Base-by-base conservation (phyloP, 2,329 filamentous ascomycete species). In the Cladosporium sp. region DNA sequence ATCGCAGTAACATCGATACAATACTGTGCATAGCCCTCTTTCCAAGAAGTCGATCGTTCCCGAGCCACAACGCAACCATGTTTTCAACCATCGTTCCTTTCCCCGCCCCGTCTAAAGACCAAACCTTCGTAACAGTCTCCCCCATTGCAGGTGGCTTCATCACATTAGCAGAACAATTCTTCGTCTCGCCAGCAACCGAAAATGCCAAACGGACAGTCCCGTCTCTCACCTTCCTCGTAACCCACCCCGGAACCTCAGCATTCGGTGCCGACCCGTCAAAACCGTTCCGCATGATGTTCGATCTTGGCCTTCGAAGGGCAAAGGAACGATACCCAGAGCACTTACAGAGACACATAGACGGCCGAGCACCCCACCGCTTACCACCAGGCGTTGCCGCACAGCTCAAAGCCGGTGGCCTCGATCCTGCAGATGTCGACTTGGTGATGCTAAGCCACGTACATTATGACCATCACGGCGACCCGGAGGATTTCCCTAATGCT, bases 381-480 rank as follows among this genome's bases (percentile, higher is more conserved):
- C 67, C 70, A 2, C 79, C 79, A 0, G 80, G 81, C 59, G 76
- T 76, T 14, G 74, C 73, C 5, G 74, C 68, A 63, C 82, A 39
- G 66, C 67, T 51, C 59, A 61, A 50, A 22, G 50, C 56, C 6
- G 76, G 76, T 5, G 74, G 73, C 1, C 55, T 79, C 1, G 60
- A 68, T 4, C 71, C 75, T 1, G 59, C 60, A 8, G 70, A 73
- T 7, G 68, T 79, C 14, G 67, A 78, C 56, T 67, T 70, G 5
- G 72, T 81, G 4, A 71, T 84, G 7, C 67, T 83, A 1, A 80
- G 77, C 63, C 83, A 85, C 60, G 69, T 70, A 1, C 82, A 85
- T 64, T 84, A 80, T 75, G 82, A 85, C 63, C 83, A 85, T 61
- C 74, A 80, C 38, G 83, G 82, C n/a, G 82, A 80, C 4, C 80